phyloP scores from a whole-genome alignment of 225 moss, liverwort and hornwort genomes.

The Straminergon stramineum region DNA sequence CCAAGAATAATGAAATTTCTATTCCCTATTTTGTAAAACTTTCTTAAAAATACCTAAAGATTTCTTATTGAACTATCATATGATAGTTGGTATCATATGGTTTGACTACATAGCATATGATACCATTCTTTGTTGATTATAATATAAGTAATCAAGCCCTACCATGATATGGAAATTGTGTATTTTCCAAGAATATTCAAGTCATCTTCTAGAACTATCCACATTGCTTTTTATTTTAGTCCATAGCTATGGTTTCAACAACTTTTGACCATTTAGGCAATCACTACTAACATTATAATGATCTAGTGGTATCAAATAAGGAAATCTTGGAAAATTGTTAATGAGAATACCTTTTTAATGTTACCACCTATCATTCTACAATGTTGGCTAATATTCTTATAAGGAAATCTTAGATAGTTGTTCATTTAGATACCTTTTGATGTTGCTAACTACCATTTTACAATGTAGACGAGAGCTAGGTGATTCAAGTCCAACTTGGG shows the following conservation, averaged over 20 bases:
- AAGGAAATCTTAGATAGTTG: background rate
- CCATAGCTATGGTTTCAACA: background rate
- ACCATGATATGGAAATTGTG: background rate
- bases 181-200: background rate
- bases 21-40: background rate
- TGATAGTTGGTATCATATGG: no score
- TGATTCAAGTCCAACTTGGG: background rate
- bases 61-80: background rate
- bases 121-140: no score
- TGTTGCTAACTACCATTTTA: background rate
- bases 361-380: background rate
- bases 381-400: background rate
- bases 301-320: background rate
- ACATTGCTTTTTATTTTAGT: background rate
- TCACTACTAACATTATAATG: accelerated
- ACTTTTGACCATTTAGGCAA: background rate
- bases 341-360: background rate
- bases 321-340: background rate
- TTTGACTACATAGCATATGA: no score
- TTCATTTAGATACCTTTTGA: background rate
- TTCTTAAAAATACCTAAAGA: background rate
- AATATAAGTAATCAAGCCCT: no score
- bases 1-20: background rate
- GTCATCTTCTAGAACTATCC: background rate
- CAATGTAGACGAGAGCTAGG: background rate